Percentiles rank a stretch among this genome's conserved stretches.
Evolutionary conservation across 2,329 filamentous ascomycete species (phyloP).

Genomic region (Fusarium albosuccineum): DNA sequence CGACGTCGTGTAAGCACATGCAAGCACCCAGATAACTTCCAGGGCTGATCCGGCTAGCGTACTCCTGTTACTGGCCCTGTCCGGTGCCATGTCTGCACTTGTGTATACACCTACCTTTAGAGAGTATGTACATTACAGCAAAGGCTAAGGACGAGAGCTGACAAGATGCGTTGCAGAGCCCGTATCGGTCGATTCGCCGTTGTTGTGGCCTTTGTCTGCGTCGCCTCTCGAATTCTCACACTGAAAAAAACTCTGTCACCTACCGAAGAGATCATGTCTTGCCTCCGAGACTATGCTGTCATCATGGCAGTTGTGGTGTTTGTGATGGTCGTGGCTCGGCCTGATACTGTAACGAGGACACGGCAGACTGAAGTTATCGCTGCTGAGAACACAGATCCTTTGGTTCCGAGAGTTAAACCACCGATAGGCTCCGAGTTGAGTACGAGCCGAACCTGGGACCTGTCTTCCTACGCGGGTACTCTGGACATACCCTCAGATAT

Average conservation of each 20-base stretch:
- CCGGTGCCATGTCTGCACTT: slow-evolving; percentile 26
- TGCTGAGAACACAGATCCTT: slow-evolving; percentile 16
- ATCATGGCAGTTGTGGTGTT: slow-evolving; percentile 19
- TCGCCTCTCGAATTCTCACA: slow-evolving; percentile 13
- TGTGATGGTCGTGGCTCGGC: slow-evolving; percentile 21
- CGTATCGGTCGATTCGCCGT: slow-evolving; percentile 29
- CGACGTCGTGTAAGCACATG: slow-evolving; percentile 33
- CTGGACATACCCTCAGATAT: slow-evolving; percentile 11
- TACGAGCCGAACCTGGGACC: slow-evolving; percentile 12
- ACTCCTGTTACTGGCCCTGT: slow-evolving; percentile 26
- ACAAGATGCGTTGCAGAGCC: slow-evolving; percentile 28
- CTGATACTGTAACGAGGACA: not conserved
- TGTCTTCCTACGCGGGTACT: slow-evolving; percentile 14
- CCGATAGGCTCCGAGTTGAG: slow-evolving; percentile 2
- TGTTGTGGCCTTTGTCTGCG: slow-evolving; percentile 17
- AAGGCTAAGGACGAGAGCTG: slow-evolving; percentile 24
- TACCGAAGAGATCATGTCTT: slow-evolving; percentile 18
- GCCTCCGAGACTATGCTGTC: slow-evolving; percentile 22
- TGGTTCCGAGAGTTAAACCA: not conserved
- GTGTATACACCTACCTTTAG: slow-evolving; percentile 27
- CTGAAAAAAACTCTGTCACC: slow-evolving; percentile 6
- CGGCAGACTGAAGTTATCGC: slow-evolving; percentile 6
- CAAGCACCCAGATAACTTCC: not conserved
- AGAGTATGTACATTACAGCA: slow-evolving; percentile 31
- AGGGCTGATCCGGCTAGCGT: slow-evolving; percentile 32